Percentiles rank a stretch among this genome's conserved stretches.
Conservation (phyloP, 2,329 filamentous ascomycete genomes). For the Blastomyces silverae region DNA sequence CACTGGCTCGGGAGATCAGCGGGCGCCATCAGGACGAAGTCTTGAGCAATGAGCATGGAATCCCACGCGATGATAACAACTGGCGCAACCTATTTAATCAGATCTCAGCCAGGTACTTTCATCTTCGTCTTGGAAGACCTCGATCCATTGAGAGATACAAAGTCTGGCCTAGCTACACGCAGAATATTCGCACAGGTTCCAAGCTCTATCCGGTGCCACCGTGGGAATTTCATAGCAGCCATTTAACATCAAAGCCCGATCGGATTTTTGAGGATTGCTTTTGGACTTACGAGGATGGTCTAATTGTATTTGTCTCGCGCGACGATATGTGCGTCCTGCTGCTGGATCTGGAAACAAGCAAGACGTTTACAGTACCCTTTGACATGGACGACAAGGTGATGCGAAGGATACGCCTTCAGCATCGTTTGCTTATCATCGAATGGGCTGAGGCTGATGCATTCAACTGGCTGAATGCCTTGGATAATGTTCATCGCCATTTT, state of each 20-base stretch:
- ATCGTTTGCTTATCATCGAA: conserved; percentile 55
- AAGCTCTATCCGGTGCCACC: conserved; percentile 40
- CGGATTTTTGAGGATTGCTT: conserved; percentile 35
- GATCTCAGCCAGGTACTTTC: conserved; percentile 51
- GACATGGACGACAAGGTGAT: conserved; percentile 46
- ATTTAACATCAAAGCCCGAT: conserved; percentile 29
- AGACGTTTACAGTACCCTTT: conserved; percentile 48
- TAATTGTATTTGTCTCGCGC: conserved; percentile 49
- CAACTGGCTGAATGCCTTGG: conserved; percentile 48
- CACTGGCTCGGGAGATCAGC: conserved; percentile 50
- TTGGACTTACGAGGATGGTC: conserved; percentile 54
- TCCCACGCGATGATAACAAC: conserved; percentile 14
- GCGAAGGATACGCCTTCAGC: conserved; percentile 49
- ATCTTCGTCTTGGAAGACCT: conserved; percentile 46
- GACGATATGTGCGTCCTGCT: conserved; percentile 37
- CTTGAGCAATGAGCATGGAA: conserved; percentile 6
- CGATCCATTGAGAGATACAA: conserved; percentile 43
- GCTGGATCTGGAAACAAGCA: conserved; percentile 46
- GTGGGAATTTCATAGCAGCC: conserved; percentile 40
- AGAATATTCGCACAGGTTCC: conserved; percentile 32
- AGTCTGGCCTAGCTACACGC: conserved; percentile 28
- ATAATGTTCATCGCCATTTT: conserved; percentile 52
- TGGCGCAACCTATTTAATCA: conserved; percentile 40
- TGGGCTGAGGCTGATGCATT: conserved; percentile 53
- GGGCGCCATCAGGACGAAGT: conserved; percentile 22